These are phyloP conservation scores for Pisolithus albus DNA, from an alignment of 768 basidiomycete species.

Conservation along the genomic window DNA sequence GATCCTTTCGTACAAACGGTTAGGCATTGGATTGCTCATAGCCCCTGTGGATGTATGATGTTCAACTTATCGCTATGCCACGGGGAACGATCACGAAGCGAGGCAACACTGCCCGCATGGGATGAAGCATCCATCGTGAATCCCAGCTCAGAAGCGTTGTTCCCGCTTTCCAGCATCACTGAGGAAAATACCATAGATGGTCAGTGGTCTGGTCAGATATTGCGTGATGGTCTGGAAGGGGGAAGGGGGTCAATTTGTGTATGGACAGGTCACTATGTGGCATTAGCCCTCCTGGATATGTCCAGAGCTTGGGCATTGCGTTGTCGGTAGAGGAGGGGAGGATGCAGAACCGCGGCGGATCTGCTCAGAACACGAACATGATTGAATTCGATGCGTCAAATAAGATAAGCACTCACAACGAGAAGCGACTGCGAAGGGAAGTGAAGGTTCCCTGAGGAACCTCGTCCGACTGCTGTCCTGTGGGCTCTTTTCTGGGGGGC, in stretches of 20 bases:
- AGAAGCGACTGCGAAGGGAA: conserved; percentile 39
- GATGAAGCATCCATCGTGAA: conserved; percentile 3
- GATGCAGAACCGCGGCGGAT: conserved; percentile 4
- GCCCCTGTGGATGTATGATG: background rate
- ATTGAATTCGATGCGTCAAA: background rate
- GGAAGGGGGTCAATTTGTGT: conserved; percentile 9
- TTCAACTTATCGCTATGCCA: background rate
- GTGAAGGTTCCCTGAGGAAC: conserved; percentile 25
- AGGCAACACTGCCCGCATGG: conserved; percentile 28
- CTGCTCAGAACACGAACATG: conserved; percentile 6
- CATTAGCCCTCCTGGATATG: conserved; percentile 12
- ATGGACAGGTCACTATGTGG: conserved; percentile 16
- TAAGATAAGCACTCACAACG: conserved; percentile 34
- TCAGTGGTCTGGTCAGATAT: conserved; percentile 5
- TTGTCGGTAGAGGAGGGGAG: conserved; percentile 7
- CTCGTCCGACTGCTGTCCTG: conserved; percentile 12
- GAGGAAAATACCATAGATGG: background rate
- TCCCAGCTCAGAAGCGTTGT: background rate
- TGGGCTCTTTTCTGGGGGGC: conserved; percentile 13
- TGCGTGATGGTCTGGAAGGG: conserved; percentile 13
- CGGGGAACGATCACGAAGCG: conserved; percentile 30
- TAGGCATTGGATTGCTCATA: conserved; percentile 30
- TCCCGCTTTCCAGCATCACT: background rate
- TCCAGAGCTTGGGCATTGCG: conserved; percentile 7
- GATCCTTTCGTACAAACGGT: conserved; percentile 8